A percentile compares a stretch with the other conserved stretches of the same genome.
Evolutionary conservation across 2,329 filamentous ascomycete species (phyloP).

Genomic region (Elsinoe necatrix): DNA sequence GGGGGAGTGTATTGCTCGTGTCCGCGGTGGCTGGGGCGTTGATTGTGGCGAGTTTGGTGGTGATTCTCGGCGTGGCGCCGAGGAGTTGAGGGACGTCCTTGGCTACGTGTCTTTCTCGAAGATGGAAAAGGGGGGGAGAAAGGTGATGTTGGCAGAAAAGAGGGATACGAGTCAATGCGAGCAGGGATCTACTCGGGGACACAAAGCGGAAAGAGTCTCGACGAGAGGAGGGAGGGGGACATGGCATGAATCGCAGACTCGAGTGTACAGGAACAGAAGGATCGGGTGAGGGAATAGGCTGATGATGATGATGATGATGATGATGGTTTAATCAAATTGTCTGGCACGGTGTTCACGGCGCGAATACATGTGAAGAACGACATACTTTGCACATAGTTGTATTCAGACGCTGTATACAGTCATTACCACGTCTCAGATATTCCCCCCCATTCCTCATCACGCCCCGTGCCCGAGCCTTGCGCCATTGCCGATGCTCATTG

Average conservation of each 20-base stretch:
- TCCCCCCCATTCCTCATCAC: neutral
- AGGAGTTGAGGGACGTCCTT: constrained; percentile 13
- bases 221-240: neutral
- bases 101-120: too few relatives aligned
- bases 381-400: neutral
- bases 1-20: constrained; percentile 65
- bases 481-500: neutral
- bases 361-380: neutral
- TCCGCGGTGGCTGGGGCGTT: constrained; percentile 53
- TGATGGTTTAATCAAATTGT: neutral
- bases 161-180: too few relatives aligned
- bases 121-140: neutral
- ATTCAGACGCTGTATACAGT: neutral
- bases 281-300: neutral
- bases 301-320: neutral
- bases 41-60: constrained; percentile 51
- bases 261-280: neutral
- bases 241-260: too few relatives aligned
- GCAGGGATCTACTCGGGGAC: too few relatives aligned
- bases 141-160: neutral
- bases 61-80: constrained; percentile 50
- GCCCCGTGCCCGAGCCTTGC: neutral
- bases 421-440: neutral
- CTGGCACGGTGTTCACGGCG: neutral
- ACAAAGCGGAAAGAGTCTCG: too few relatives aligned